These are phyloP conservation scores for Lippia alba DNA, from an alignment of 305 asterid genomes.

Conservation along the genomic window DNA sequence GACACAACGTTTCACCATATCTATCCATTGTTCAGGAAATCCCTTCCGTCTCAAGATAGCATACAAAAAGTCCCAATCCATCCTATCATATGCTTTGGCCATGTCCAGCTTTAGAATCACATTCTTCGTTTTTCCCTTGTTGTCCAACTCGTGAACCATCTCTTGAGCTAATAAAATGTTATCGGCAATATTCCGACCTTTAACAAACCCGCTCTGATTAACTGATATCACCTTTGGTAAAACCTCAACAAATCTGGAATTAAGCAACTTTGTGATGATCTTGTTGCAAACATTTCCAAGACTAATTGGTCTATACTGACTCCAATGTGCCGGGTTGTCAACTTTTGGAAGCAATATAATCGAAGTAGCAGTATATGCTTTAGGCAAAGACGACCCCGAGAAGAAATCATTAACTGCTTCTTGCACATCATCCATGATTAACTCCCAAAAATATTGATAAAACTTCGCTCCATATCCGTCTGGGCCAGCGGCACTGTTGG, in stretches of 20 bases:
- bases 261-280: neutral
- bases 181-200: no score
- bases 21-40: neutral
- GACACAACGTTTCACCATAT: neutral
- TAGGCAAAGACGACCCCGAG: neutral
- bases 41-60: neutral
- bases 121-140: neutral
- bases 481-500: neutral
- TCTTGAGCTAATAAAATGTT: no score
- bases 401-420: neutral
- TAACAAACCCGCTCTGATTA: neutral
- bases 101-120: neutral
- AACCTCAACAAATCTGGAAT: no score
- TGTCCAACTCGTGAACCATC: neutral
- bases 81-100: neutral
- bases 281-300: neutral
- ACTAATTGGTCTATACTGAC: neutral
- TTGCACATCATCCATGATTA: neutral
- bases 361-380: neutral
- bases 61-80: neutral
- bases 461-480: neutral
- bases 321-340: neutral
- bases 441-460: neutral
- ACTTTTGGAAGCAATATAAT: neutral
- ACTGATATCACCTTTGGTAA: neutral